A percentile compares a stretch with the other conserved stretches of the same genome.
These are phyloP conservation scores for Megacollybia marginata DNA, from an alignment of 768 basidiomycete species.

Conservation along the genomic window DNA sequence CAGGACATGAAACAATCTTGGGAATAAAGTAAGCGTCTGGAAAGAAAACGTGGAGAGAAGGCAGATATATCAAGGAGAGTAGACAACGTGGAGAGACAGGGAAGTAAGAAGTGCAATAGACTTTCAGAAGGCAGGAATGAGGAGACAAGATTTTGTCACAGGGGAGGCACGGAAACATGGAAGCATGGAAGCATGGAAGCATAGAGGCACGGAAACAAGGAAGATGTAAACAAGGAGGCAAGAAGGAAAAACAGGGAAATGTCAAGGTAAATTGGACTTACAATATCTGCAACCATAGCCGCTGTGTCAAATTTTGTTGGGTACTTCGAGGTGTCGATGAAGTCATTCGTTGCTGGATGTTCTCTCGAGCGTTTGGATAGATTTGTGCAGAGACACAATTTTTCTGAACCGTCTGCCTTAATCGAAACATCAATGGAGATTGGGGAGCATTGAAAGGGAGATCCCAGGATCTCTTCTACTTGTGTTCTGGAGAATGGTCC, in stretches of 20 bases:
- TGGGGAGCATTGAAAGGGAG: no score
- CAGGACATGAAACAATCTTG: slow-evolving; percentile 11
- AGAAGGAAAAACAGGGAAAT: neutral
- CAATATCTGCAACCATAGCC: neutral
- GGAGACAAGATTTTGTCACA: neutral
- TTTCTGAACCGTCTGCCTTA: no score
- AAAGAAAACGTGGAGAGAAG: no score
- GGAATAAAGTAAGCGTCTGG: no score
- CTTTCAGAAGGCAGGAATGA: neutral
- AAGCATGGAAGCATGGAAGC: neutral
- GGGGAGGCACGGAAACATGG: neutral
- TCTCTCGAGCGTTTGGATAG: neutral
- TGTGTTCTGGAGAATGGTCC: neutral
- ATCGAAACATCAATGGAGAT: no score
- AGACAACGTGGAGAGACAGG: neutral
- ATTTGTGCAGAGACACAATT: no score
- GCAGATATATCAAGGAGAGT: neutral
- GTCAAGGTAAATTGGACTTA: no score
- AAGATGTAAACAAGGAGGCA: neutral
- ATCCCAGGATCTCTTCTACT: no score
- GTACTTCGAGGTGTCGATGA: neutral
- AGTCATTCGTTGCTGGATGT: slow-evolving; percentile 3
- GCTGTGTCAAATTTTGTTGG: neutral
- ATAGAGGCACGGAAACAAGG: neutral
- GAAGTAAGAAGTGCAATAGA: neutral